Base-by-base conservation (phyloP, 2,329 filamentous ascomycete genomes). In the Cryphonectria japonica region DNA sequence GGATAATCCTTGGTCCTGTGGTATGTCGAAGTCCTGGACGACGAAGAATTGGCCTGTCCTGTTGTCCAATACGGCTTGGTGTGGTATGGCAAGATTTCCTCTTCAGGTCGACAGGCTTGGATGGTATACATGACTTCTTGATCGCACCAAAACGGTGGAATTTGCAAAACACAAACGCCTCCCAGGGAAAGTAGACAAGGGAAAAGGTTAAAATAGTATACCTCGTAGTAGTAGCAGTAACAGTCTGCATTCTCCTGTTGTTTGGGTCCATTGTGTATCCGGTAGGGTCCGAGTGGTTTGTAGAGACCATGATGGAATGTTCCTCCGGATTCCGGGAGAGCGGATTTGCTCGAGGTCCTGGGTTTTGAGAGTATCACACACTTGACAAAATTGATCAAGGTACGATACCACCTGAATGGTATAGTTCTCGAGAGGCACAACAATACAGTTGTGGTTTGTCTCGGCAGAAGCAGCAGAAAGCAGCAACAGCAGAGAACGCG, bases 231-330 rank as follows among this genome's bases (percentile, higher is more conserved):
- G 86, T 86, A 65, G 63, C 63, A 83, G 86, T 84, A 79, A 88
- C 85, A 78, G 85, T 86, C 79, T 87, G 84, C 81, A 87, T 85
- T 81, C 89, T 86, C 80, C 88, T 86, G 82, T 88, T 84, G 78
- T 59, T 67, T 22, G 34, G 50, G 46, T 88, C 86, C 81, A 84
- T 78, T 77, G 83, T 82, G 77, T 83, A 87, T 81, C 83, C 83
- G 79, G 86, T 88, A 77, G 82, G 52, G 64, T 73, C 71, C 69
- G 69, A 67, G 65, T 83, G 80, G 78, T 81, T 83, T 76, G 84
- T 78, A 79, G 83, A 79, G 79, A 83, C 80, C 80, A 85, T 79
- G 79, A 83, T 80, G 82, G 84, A 83, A 26, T 84, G 86, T 86
- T 79, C 79, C 82, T 79, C 34, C n/a, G 43, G 60, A n/a, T 83